These are phyloP conservation scores for Physaria fendleri DNA, from an alignment of 345 rosid genomes.

Conservation along the genomic window DNA sequence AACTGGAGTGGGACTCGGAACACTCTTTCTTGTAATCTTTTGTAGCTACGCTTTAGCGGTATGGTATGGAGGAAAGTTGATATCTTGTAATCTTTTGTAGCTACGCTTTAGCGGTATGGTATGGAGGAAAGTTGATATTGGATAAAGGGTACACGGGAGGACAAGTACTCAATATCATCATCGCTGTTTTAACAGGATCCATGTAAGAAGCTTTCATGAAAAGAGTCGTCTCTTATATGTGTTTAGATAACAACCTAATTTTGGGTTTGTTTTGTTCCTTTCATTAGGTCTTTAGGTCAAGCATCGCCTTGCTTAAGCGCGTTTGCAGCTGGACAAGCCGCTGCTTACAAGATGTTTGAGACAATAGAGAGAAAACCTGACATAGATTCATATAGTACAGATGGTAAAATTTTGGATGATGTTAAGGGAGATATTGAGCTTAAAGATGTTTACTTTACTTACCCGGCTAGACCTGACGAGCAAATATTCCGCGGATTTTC, in stretches of 20 bases:
- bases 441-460: conserved; percentile 47
- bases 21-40: conserved; percentile 36
- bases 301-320: conserved; percentile 48
- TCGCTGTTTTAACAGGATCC: conserved; percentile 72
- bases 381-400: conserved; percentile 42
- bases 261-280: neutral
- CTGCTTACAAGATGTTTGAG: conserved; percentile 59
- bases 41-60: conserved; percentile 61
- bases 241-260: neutral
- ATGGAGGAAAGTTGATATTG: conserved; percentile 66
- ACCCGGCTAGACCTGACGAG: conserved; percentile 58
- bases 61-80: conserved; percentile 85
- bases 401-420: conserved; percentile 39
- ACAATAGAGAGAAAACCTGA: conserved; percentile 45
- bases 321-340: conserved; percentile 60
- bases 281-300: conserved; percentile 60
- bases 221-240: neutral
- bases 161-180: conserved; percentile 54
- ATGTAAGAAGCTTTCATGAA: conserved; percentile 39
- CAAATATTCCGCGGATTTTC: conserved; percentile 50
- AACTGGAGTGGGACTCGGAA: conserved; percentile 66
- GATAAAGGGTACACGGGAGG: conserved; percentile 77
- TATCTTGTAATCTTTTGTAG: conserved; percentile 39
- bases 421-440: conserved; percentile 49
- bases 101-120: conserved; percentile 76